Evolutionary conservation across 805 yeast genomes (phyloP), one percentile per base, ranked within the genome.

Genomic region (Tetrapisispora namnaoensis): DNA sequence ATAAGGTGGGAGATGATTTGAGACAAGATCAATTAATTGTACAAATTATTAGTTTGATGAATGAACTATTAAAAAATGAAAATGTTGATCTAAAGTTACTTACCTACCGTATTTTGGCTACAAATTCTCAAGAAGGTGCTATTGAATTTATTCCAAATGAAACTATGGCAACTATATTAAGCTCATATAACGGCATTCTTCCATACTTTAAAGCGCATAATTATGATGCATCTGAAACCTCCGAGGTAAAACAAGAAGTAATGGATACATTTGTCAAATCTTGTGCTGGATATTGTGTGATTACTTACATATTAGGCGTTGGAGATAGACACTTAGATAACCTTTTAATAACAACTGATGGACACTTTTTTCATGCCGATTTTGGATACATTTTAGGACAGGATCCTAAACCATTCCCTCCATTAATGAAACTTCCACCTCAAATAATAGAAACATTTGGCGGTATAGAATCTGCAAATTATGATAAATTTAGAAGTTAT

Each of bases 371-470:
- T 78, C 99, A 93, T 67, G 97, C 96, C 1, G 99, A 93, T 67
- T 93, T 87, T 66, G 99, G 99, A 1, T 93, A 93, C 60, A 91
- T 93, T 45, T 70, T 93, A 48, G 99, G 99, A 0, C 82, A 90
- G 47, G 99, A 93, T 65, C 99, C 99, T 2, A 93, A 93, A 64
- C 98, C 98, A 14, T 93, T 93, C 68, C 98, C 99, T 14, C 99
- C 99, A 1, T 74, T 91, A 69, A 93, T 93, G 97, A 93, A 93
- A 61, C 70, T 93, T 37, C 99, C 99, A 0, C 93, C 93, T 39
- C 99, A 93, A 66, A 84, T 93, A 17, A 86, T 93, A 39, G 99
- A 93, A 55, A 98, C 97, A 0, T 93, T 93, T 88, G 99, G 99
- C 1, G 99, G 98, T 1, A 76, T 87, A 45, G 75, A 77, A 53